Base-by-base conservation (phyloP, 169 alveolate genomes). In the Fabrea salina region DNA sequence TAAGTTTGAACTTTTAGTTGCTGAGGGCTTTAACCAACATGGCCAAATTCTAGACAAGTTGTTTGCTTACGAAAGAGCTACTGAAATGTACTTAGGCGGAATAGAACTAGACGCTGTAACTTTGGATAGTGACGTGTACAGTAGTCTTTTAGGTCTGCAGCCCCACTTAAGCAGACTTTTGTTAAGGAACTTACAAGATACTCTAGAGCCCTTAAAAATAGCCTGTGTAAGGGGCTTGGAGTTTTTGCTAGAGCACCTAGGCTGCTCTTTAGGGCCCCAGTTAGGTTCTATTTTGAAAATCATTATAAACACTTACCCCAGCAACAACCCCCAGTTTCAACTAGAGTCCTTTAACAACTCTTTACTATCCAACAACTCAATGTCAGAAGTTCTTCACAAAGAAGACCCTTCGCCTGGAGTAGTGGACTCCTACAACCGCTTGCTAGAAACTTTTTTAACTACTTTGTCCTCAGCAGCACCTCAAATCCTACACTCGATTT, bases 231-330 rank as follows among this genome's bases (percentile, higher is more conserved):
- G 79, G 33, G 39, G 67, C 0, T 16, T 86, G 4, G 92, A 86
- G 27, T 86, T 82, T 47, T n/a, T 86, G 35, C 41, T 86, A 6
- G 92, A 86, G 39, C 51, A 82, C 47, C 32, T 86, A 6, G 92
- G 92, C 3, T 86, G 92, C 40, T 58, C 82, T n/a, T 64, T 86
- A 47, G 82, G 78, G 44, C 19, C 37, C n/a, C 44, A 82, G 44
- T 27, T 54, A 0, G 19, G 19, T 25, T 27, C 16, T 39, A 43
- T 67, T 13, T 56, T 75, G 19, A 56, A 51, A 54, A 66, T 27
- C 8, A 75, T 66, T 27, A 75, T 76, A 19, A 59, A 51, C 47
- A 16, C 80, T 7, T 53, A 72, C 54, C 80, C 80, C 0, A 47
- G 7, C 2, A 8, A 13, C 7, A 27, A 35, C 19, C 27, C 7